A percentile compares a stretch with the other conserved stretches of the same genome.
Conservation (phyloP, 371 early-diverging fungal genomes). For the Mortierella sp. region DNA sequence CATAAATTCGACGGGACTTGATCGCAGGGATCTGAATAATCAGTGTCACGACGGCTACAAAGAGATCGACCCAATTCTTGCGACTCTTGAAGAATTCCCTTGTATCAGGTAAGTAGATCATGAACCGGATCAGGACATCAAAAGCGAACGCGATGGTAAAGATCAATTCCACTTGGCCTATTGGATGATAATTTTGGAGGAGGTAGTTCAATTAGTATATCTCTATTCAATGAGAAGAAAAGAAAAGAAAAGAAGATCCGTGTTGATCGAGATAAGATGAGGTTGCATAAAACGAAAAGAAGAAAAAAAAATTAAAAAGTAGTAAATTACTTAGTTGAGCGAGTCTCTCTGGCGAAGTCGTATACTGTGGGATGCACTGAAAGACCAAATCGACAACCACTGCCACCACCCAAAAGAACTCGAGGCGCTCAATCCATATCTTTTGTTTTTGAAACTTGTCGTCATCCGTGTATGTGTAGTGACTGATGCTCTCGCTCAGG, state of each 20-base stretch:
- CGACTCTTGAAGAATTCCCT: slow-evolving; percentile 59
- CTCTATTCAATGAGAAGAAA: background rate
- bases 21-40: slow-evolving; percentile 66
- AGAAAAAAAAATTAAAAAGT: background rate
- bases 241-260: background rate
- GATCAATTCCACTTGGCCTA: slow-evolving; percentile 58
- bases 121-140: slow-evolving; percentile 64
- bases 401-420: slow-evolving; percentile 61
- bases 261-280: too few species aligned
- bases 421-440: slow-evolving; percentile 34
- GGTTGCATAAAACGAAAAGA: too few species aligned
- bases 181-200: too few species aligned
- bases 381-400: slow-evolving; percentile 64
- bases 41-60: slow-evolving; percentile 63
- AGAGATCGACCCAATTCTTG: slow-evolving; percentile 61
- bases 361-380: slow-evolving; percentile 62
- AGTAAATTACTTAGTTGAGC: slow-evolving; percentile 52
- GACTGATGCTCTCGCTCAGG: slow-evolving; percentile 29
- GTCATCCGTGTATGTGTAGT: slow-evolving; percentile 21
- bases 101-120: slow-evolving; percentile 52
- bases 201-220: too few species aligned
- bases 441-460: slow-evolving; percentile 14
- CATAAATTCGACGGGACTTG: slow-evolving; percentile 55
- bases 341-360: slow-evolving; percentile 49
- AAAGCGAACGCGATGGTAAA: slow-evolving; percentile 66